Conservation (phyloP, 2,329 filamentous ascomycete genomes). For the Fusarium oligoseptatum region DNA sequence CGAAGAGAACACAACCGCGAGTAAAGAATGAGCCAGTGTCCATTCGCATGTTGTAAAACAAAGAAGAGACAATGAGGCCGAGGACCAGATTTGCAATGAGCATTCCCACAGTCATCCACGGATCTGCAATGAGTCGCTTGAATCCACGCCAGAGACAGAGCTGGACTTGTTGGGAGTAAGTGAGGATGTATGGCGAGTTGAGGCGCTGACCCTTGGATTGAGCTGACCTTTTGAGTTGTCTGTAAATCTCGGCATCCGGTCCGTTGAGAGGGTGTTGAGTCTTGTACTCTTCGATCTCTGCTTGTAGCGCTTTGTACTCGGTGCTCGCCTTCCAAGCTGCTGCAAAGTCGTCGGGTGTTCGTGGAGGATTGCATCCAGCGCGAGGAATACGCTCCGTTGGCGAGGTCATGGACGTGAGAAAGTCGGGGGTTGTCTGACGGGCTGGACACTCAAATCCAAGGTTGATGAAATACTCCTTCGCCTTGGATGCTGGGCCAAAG, state of each 20-base stretch:
- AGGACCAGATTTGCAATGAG: slow-evolving; percentile 28
- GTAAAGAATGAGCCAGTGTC: slow-evolving; percentile 20
- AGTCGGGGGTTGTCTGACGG: slow-evolving; percentile 76
- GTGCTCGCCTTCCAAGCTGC: slow-evolving; percentile 47
- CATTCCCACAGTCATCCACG: slow-evolving; percentile 23
- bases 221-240: slow-evolving; percentile 29
- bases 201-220: slow-evolving; percentile 20
- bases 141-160: slow-evolving; percentile 24
- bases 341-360: slow-evolving; percentile 53
- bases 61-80: slow-evolving; percentile 29
- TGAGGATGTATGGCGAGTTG: slow-evolving; percentile 26
- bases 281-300: slow-evolving; percentile 49
- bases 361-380: slow-evolving; percentile 48
- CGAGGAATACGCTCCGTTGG: slow-evolving; percentile 49
- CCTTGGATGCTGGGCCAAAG: slow-evolving; percentile 40
- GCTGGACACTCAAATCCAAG: slow-evolving; percentile 68
- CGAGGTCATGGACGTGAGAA: slow-evolving; percentile 68
- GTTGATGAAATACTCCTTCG: slow-evolving; percentile 41
- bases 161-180: slow-evolving; percentile 13
- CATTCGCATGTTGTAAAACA: slow-evolving; percentile 24
- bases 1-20: slow-evolving; percentile 26
- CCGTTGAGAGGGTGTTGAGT: slow-evolving; percentile 33
- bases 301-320: slow-evolving; percentile 40
- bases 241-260: slow-evolving; percentile 33
- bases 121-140: slow-evolving; percentile 18